phyloP scores from a whole-genome alignment of 2,329 filamentous ascomycete species.

The Ceratocystiopsis brevicomis region DNA sequence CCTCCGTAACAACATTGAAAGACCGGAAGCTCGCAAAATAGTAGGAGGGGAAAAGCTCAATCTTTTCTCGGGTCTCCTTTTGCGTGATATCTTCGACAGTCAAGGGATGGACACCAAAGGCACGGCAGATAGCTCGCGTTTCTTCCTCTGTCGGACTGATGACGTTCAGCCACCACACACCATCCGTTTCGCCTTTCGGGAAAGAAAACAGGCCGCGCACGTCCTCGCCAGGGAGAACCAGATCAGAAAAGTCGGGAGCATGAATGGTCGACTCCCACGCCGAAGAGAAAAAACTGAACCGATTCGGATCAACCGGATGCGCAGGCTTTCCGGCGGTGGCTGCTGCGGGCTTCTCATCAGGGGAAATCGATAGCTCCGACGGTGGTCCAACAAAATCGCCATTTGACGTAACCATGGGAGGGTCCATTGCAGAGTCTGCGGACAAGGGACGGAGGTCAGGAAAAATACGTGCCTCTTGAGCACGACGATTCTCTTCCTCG shows the following conservation, averaged over 20 bases:
- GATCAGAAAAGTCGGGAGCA: constrained; percentile 68
- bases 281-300: constrained; percentile 95
- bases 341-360: constrained; percentile 27
- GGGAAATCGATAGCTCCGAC: constrained; percentile 21
- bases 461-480: constrained; percentile 33
- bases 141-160: constrained; percentile 80
- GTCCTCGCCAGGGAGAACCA: constrained; percentile 75
- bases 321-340: constrained; percentile 12
- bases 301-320: constrained; percentile 42
- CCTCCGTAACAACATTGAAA: constrained; percentile 63
- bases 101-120: constrained; percentile 86
- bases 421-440: constrained; percentile 11
- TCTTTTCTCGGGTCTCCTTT: constrained; percentile 93
- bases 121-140: constrained; percentile 71
- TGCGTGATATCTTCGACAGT: constrained; percentile 93
- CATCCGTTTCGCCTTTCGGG: constrained; percentile 44
- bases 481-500: constrained; percentile 32
- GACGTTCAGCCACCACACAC: constrained; percentile 98
- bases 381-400: constrained; percentile 39
- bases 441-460: constrained; percentile 34
- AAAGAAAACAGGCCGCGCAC: constrained; percentile 70
- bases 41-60: constrained; percentile 91
- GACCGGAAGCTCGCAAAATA: constrained; percentile 97
- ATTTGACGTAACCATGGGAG: constrained; percentile 29
- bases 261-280: constrained; percentile 88